Evolutionary conservation across 768 basidiomycete genomes (phyloP), one percentile per base, ranked within the genome.

Genomic region (Rhizopogon rudus): DNA sequence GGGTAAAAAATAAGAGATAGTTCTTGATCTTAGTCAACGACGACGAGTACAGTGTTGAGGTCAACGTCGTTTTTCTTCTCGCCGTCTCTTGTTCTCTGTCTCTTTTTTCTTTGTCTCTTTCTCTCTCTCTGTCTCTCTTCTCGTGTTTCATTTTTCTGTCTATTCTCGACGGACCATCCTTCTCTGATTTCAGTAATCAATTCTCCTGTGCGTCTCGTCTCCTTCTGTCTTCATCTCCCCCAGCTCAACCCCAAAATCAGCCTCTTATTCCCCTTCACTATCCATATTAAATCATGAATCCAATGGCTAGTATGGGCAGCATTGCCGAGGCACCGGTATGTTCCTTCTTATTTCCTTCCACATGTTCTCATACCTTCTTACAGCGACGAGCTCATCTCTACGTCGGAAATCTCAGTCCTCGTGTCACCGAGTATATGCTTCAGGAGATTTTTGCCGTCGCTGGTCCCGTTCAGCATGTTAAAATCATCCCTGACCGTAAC

Each of bases 401-500:
- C 72, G 92, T 99, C 72, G 97, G 97, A 59, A 98, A 98, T 74
- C 80, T 99, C 71, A 93, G 91, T 67, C 94, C 96, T 60, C 84
- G 97, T 44, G 97, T 99, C 51, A 98, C 95, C 52, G 97, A 98
- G 77, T 96, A 94, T 77, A 98, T 98, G 91, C 87, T 98, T 68
- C 93, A 92, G 43, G 96, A 98, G 73, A 95, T 94, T 59, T 95
- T 94, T 70, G 93, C 93, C 71, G 92, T 94, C 67, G 93, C 93
- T 69, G 97, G 96, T 44, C 89, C 93, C 57, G 97, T 98, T 59
- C 93, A 96, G 73, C 91, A 95, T 71, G 96, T 98, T 72, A 99
- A 99, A 85, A 98, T 99, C 73, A 98, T 99, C 72, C 96, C 96
- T 31, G 97, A 99, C 78, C 87, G 95, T 65, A 98, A 97, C 79